Conservation (phyloP, 1,284 basidiomycete genomes). For the Cutaneotrichosporon daszewskae region DNA sequence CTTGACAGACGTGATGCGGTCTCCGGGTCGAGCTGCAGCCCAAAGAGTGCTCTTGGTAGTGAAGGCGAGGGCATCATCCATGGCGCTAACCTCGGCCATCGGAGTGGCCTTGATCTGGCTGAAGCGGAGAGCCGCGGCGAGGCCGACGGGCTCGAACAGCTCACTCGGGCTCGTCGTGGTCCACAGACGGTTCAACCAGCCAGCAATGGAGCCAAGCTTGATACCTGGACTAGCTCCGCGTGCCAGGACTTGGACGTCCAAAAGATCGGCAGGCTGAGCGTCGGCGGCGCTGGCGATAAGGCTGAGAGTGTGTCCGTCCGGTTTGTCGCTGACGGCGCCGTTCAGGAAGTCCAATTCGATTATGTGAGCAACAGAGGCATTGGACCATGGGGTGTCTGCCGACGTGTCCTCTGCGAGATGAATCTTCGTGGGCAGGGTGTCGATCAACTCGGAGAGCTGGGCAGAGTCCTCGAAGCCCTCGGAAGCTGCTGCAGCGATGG, state of each 20-base stretch:
- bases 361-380: conserved; percentile 19
- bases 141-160: conserved; percentile 28
- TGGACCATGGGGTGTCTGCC: conserved; percentile 21
- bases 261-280: conserved; percentile 9
- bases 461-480: conserved; percentile 4
- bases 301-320: conserved; percentile 5
- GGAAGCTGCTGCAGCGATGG: conserved; percentile 7
- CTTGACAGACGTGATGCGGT: conserved; percentile 11
- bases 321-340: neutral
- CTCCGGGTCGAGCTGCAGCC: conserved; percentile 11
- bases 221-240: conserved; percentile 1
- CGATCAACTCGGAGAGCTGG: conserved; percentile 13
- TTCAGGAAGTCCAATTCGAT: conserved; percentile 22
- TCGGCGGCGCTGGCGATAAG: conserved; percentile 13
- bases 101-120: conserved; percentile 19
- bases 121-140: conserved; percentile 19
- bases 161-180: conserved; percentile 18
- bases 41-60: conserved; percentile 24
- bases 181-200: conserved; percentile 31
- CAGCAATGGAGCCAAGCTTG: conserved; percentile 10
- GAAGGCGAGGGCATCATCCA: conserved; percentile 31
- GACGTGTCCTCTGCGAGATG: conserved; percentile 10
- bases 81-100: conserved; percentile 28
- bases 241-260: conserved; percentile 6
- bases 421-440: conserved; percentile 9